Base-by-base conservation (phyloP, 2,329 filamentous ascomycete genomes). In the Cyphellophora europaea region DNA sequence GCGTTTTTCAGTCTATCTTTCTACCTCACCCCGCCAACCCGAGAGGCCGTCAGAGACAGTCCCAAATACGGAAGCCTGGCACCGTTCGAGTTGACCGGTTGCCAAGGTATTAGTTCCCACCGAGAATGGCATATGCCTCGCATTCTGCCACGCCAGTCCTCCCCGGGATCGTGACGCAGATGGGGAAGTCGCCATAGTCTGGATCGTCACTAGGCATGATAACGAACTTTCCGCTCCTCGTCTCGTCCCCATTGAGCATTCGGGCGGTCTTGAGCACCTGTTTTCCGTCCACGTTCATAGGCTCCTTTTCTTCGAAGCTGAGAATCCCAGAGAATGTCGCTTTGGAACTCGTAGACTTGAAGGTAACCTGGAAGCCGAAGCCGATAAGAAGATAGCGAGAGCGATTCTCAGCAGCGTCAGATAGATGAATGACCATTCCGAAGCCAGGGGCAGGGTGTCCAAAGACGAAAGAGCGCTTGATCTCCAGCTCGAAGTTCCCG, bases 151-250 rank as follows among this genome's bases (percentile, higher is more conserved):
- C n/a, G 21, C n/a, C 8, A 8, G 21, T 74, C 35, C 61, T 51
- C 0, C 68, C 66, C 2, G 69, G 70, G 19, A 73, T 65, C 0
- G 69, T 74, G 2, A 74, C 62, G 16, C 62, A 62, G 19, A 73
- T 74, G 1, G 69, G 69, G 38, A 73, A 73, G 0, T 66, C 67
- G 1, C 70, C 71, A 47, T 74, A 74, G 40, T 74, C 69, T 0
- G 69, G 69, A 19, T 71, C 58, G 19, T 72, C 66, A 38, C 65
- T 70, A 1, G 68, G 72, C 72, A 76, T 76, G 43, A 73, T 68
- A 12, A 61, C 48, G 31, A 61, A 66, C 30, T 54, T 53, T 2
- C 70, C 69, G 43, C 62, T 65, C 15, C 61, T 47, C 4, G 63
- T 67, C 54, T 69, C 65, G 41, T 68, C 64, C 1, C 64, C 63